Evolutionary conservation across 495 filamentous ascomycete genomes (phyloP).

Genomic region (Penicillium dipodomyicola): DNA sequence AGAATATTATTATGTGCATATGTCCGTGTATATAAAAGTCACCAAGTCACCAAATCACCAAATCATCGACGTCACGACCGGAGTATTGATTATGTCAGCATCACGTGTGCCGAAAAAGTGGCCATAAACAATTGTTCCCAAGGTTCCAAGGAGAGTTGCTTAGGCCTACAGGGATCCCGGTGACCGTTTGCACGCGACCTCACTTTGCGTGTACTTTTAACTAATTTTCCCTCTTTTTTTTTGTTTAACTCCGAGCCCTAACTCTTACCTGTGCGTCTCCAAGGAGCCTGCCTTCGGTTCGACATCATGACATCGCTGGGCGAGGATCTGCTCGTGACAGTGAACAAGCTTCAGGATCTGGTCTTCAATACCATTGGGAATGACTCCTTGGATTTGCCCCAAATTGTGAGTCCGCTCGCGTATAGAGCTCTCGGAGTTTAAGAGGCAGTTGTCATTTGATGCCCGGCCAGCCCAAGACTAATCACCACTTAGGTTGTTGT

Average conservation of each 20-base stretch:
- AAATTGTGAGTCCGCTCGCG: slow-evolving; percentile 75
- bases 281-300: slow-evolving; percentile 5
- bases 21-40: not conserved
- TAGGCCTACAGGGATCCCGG: slow-evolving; percentile 9
- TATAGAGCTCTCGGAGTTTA: not conserved
- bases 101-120: slow-evolving; percentile 26
- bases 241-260: not conserved
- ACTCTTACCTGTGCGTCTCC: not conserved
- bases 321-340: slow-evolving; percentile 86
- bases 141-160: slow-evolving; percentile 6
- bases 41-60: slow-evolving; percentile 5
- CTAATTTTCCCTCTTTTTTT: not conserved
- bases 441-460: not conserved
- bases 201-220: slow-evolving; percentile 1
- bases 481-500: slow-evolving; percentile 75
- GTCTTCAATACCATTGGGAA: slow-evolving; percentile 99
- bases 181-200: slow-evolving; percentile 12
- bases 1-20: not conserved
- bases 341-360: slow-evolving; percentile 96
- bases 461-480: slow-evolving; percentile 14
- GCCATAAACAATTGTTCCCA: slow-evolving; percentile 25
- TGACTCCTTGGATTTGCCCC: slow-evolving; percentile 93
- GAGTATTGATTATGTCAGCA: slow-evolving; percentile 11
- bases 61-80: slow-evolving; percentile 15
- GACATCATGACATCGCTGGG: slow-evolving; percentile 67